Percentiles rank a stretch among this genome's conserved stretches.
phyloP scores from a whole-genome alignment of 345 rosid species.

The Aquilaria yunnanensis region DNA sequence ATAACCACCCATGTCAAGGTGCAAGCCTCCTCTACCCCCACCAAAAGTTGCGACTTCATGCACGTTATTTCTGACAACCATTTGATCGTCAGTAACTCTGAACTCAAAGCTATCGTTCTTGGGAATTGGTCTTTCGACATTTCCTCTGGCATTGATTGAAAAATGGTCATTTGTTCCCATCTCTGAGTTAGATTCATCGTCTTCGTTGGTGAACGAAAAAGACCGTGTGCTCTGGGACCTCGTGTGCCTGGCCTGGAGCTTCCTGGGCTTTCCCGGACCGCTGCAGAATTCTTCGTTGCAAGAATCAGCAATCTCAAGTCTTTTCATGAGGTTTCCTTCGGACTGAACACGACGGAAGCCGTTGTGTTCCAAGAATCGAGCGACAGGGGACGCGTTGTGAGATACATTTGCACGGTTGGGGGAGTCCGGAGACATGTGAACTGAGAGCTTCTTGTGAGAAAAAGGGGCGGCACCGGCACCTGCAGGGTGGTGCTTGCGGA shows the following conservation, averaged over 20 bases:
- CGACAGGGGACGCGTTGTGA: slow-evolving; percentile 32
- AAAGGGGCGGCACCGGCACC: not conserved
- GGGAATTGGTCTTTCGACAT: not conserved
- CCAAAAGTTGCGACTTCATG: not conserved
- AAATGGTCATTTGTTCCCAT: slow-evolving; percentile 19
- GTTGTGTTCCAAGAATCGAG: not conserved
- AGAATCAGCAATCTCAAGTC: slow-evolving; percentile 22
- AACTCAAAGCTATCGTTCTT: not conserved
- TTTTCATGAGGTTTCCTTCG: slow-evolving; percentile 44
- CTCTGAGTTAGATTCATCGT: slow-evolving; percentile 9
- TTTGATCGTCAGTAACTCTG: not conserved
- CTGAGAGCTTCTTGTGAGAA: slow-evolving; percentile 18
- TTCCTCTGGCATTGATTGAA: not conserved
- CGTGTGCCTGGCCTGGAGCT: slow-evolving; percentile 21
- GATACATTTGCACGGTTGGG: slow-evolving; percentile 15
- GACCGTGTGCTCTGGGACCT: slow-evolving; percentile 44
- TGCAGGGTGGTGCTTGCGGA: slow-evolving; percentile 1
- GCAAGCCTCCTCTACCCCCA: too few relatives aligned
- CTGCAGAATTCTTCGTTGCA: slow-evolving; percentile 4
- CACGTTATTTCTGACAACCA: slow-evolving; percentile 15
- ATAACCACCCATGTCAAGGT: not conserved
- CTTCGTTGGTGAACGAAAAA: slow-evolving; percentile 27
- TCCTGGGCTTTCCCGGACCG: slow-evolving; percentile 12
- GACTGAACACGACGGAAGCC: slow-evolving; percentile 51
- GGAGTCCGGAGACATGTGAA: slow-evolving; percentile 9